Conservation (phyloP, 148 eudicot genomes). For the Polygonum aviculare region DNA sequence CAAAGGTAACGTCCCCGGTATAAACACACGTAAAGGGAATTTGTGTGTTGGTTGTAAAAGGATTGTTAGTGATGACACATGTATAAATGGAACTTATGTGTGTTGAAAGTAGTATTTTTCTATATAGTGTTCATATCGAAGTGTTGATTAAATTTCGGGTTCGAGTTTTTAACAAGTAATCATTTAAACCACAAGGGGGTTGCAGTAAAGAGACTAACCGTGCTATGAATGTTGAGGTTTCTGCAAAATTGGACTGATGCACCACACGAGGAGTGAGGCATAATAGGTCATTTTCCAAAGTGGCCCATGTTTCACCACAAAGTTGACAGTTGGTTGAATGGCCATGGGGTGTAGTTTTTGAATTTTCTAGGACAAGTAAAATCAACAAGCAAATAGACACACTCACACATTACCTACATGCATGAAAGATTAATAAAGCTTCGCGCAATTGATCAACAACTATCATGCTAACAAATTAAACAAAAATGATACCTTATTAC, state of each 20-base stretch:
- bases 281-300: conserved; percentile 88
- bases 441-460: background rate
- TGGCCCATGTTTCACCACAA: conserved; percentile 88
- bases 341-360: conserved; percentile 84
- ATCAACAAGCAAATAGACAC: conserved; percentile 24
- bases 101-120: no score
- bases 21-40: no score
- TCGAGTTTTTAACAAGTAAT: no score
- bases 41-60: no score
- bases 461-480: background rate
- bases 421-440: background rate
- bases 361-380: conserved; percentile 31
- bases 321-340: conserved; percentile 91
- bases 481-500: background rate
- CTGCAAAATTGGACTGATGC: conserved; percentile 95
- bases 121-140: no score
- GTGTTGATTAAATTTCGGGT: no score
- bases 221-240: conserved; percentile 86
- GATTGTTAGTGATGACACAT: no score
- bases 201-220: conserved; percentile 39
- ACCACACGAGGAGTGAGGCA: conserved; percentile 79
- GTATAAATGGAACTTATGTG: no score
- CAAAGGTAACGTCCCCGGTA: no score
- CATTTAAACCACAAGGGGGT: background rate
- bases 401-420: background rate